Base-by-base conservation (phyloP, 306 rosid species). In the Lathyrus aphaca region DNA sequence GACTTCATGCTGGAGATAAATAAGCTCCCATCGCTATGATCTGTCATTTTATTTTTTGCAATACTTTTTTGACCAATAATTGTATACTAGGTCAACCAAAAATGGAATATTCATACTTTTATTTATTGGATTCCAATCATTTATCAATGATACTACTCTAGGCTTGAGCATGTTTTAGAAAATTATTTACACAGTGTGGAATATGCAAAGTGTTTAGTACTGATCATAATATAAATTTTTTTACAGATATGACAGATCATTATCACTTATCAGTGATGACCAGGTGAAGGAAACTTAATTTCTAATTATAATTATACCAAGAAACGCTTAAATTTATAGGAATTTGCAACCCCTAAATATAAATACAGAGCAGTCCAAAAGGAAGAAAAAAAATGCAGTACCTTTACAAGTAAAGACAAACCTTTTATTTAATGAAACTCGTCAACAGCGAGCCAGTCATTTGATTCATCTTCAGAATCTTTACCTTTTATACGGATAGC, bases 401-500 rank as follows among this genome's bases (percentile, higher is more conserved):
- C 57, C 89, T 87, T 72, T 74, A 87, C 87, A 84, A 74, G 15
- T 49, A 32, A 60, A 69, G 67, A 27, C 54, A 77, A 53, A 38
- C 18, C 10, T 16, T 59, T 40, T 61, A 48, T 50, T 74, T 90
- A 85, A 63, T 82, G 86, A 80, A 68, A 84, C 18, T 81, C 89
- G 72, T 93, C 96, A 74, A 93, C 86, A 32, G 73, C 62, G 57
- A 84, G 90, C 98, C 99, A 94, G 73, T 87, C 99, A 82, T 59
- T 93, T 48, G 96, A 90, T 69, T 87, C 98, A 15, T 89, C 95
- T 86, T 83, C 96, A 9, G 90, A 87, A 58, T 94, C 90, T 84
- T 73, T 90, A 66, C 85, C 89, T 64, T 69, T 85, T 16, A 76
- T 69, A 73, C 27, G 74, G 14, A 75, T 43, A 8, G 72, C 44